phyloP scores from a whole-genome alignment of 2,329 filamentous ascomycete species.

The Xylariaceae sp. region DNA sequence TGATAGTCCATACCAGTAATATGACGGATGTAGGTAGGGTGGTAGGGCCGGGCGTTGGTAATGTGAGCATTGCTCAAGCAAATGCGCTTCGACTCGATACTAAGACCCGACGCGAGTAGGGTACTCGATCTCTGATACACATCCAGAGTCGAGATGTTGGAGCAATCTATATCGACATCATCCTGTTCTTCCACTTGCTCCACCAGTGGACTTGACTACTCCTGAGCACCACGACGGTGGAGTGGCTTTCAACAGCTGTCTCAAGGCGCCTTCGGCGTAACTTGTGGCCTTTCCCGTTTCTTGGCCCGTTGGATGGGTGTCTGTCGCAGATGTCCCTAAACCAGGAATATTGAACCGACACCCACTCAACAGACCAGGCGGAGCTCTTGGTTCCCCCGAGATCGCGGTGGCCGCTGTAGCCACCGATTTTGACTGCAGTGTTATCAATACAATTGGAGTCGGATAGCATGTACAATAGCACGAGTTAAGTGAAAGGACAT shows the following conservation, averaged over 20 bases:
- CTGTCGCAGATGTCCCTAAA: slow-evolving; percentile 26
- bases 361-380: slow-evolving; percentile 32
- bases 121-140: too few species aligned
- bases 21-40: too few species aligned
- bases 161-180: neutral
- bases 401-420: slow-evolving; percentile 26
- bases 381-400: slow-evolving; percentile 22
- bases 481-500: neutral
- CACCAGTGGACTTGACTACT: slow-evolving; percentile 2
- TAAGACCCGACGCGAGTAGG: too few species aligned
- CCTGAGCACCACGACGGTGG: slow-evolving; percentile 18
- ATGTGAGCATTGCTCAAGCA: too few species aligned
- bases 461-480: neutral
- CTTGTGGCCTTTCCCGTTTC: slow-evolving; percentile 32
- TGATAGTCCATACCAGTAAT: too few species aligned
- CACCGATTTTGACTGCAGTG: slow-evolving; percentile 25
- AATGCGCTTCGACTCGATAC: too few species aligned
- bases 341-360: slow-evolving; percentile 45
- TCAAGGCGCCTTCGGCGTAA: slow-evolving; percentile 52
- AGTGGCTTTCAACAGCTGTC: slow-evolving; percentile 43
- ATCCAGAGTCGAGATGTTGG: neutral
- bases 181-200: slow-evolving; percentile 1
- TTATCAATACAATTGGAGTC: slow-evolving; percentile 6
- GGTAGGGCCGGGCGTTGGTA: too few species aligned
- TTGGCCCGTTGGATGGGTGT: slow-evolving; percentile 12